phyloP scores from a whole-genome alignment of 441 rosid genomes.

The Euphorbia celastroides region DNA sequence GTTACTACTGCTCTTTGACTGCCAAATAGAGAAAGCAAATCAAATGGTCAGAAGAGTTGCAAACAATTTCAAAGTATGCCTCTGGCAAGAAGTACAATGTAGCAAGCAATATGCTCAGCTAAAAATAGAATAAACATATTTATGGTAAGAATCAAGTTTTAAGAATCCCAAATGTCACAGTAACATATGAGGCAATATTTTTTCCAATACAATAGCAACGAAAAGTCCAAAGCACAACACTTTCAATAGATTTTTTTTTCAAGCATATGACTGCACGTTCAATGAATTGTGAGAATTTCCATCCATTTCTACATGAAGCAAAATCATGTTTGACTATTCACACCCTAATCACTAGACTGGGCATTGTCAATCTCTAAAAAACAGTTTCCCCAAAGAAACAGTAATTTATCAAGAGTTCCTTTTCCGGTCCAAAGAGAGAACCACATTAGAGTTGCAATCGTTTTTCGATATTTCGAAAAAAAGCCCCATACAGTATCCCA shows the following conservation, averaged over 20 bases:
- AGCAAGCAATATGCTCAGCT: background rate
- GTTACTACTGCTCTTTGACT: constrained; percentile 97
- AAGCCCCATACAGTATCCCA: background rate
- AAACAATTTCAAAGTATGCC: background rate
- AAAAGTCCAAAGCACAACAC: background rate
- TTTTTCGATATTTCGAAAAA: background rate
- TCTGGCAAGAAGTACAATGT: background rate
- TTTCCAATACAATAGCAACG: background rate
- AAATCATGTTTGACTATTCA: background rate
- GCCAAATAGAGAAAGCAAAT: constrained; percentile 21
- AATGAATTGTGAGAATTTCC: too few relatives aligned
- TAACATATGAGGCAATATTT: background rate
- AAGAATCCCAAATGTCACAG: background rate
- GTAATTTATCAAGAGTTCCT: background rate
- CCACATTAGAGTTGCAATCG: background rate
- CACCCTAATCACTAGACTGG: background rate
- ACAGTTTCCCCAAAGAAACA: background rate
- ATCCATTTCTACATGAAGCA: background rate
- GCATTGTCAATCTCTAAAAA: background rate
- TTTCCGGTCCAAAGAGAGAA: background rate
- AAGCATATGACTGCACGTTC: background rate
- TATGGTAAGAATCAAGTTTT: background rate
- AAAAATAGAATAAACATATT: background rate
- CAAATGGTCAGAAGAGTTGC: constrained; percentile 2
- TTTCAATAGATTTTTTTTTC: background rate